These are phyloP conservation scores for Penicillium sp. DNA, from an alignment of 2,329 filamentous ascomycete species.

Conservation along the genomic window DNA sequence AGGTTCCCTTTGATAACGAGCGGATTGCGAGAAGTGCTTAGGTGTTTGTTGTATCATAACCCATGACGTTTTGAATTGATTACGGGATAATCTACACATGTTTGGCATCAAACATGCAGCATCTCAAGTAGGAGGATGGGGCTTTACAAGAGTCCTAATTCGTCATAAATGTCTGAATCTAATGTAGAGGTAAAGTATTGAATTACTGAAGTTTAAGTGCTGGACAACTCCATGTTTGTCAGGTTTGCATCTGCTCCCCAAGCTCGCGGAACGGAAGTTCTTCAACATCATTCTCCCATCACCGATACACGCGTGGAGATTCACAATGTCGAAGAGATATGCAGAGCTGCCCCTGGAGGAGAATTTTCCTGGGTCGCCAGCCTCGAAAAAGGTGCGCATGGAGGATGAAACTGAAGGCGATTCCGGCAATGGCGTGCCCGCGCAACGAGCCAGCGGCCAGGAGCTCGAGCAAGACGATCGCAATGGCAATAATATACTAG, in stretches of 20 bases:
- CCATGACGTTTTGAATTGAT: conserved; percentile 29
- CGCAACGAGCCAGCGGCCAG: conserved; percentile 26
- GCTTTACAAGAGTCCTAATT: not conserved
- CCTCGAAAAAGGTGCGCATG: conserved; percentile 44
- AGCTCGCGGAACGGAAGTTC: conserved; percentile 21
- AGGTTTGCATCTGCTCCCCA: not conserved
- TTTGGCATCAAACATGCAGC: conserved; percentile 12
- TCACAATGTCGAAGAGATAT: conserved; percentile 46
- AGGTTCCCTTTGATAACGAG: conserved; percentile 81
- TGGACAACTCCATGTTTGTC: not conserved
- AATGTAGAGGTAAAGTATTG: not conserved
- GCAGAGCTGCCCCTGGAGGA: conserved; percentile 44
- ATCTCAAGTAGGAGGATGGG: not conserved
- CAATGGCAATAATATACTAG: conserved; percentile 39
- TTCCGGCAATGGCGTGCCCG: conserved; percentile 24
- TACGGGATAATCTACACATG: conserved; percentile 25
- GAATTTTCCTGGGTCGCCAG: conserved; percentile 37
- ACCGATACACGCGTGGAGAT: conserved; percentile 4
- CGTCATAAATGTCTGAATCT: not conserved
- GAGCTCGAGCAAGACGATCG: conserved; percentile 35
- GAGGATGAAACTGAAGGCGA: conserved; percentile 32
- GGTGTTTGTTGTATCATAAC: conserved; percentile 29
- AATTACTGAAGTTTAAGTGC: not conserved
- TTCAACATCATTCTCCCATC: conserved; percentile 10
- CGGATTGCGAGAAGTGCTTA: conserved; percentile 51